A percentile compares a stretch with the other conserved stretches of the same genome.
These are phyloP conservation scores for Neurospora sp. DNA, from an alignment of 495 filamentous ascomycete genomes.

Conservation along the genomic window DNA sequence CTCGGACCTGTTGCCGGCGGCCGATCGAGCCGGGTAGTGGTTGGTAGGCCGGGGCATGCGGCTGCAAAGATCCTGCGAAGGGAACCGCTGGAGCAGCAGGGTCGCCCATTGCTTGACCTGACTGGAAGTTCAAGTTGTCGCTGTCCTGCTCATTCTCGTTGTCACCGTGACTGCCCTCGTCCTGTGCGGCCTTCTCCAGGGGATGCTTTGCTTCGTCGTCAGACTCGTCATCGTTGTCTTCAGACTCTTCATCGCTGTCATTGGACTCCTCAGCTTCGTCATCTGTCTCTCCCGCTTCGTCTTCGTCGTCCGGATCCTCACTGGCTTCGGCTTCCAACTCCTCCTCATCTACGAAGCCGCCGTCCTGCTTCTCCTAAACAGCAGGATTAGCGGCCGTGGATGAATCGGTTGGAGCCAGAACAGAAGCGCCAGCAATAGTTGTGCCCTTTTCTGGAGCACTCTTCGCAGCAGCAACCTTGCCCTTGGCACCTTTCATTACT, in stretches of 20 bases:
- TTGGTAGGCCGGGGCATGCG: background rate
- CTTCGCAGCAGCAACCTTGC: background rate
- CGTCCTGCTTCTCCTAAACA: background rate
- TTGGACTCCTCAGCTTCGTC: background rate
- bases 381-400: background rate
- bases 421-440: background rate
- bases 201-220: background rate
- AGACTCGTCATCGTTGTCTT: background rate
- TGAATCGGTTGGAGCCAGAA: background rate
- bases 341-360: background rate
- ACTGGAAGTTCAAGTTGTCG: background rate
- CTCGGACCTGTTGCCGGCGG: background rate
- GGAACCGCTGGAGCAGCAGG: background rate
- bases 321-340: background rate
- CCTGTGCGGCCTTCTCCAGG: background rate
- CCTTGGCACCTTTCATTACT: background rate
- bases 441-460: background rate
- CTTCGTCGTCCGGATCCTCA: background rate
- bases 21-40: background rate
- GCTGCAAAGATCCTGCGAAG: background rate
- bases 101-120: background rate
- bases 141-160: background rate
- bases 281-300: background rate
- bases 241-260: background rate
- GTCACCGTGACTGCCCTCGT: background rate